phyloP scores from a whole-genome alignment of 2,329 filamentous ascomycete species.

The Fusarium secorum region DNA sequence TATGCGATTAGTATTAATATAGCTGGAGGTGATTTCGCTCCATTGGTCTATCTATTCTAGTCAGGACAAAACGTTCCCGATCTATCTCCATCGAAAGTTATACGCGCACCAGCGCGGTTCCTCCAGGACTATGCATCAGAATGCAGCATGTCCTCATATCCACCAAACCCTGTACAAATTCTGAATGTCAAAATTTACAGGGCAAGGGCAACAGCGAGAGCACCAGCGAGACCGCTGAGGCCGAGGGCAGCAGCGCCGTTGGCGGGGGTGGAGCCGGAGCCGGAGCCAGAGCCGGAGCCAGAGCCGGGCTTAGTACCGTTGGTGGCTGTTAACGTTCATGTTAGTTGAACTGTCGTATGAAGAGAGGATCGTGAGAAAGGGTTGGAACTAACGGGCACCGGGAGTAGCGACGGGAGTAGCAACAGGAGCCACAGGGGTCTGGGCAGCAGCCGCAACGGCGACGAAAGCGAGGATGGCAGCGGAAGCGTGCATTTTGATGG shows the following conservation, averaged over 20 bases:
- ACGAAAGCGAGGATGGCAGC: conserved; percentile 40
- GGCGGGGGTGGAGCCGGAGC: conserved; percentile 8
- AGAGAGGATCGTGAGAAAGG: conserved; percentile 10
- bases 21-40: conserved; percentile 32
- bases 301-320: conserved; percentile 31
- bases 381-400: conserved; percentile 27
- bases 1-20: conserved; percentile 43
- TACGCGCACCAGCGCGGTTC: conserved; percentile 35
- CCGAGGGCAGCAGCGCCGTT: conserved; percentile 34
- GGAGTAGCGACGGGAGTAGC: conserved; percentile 29
- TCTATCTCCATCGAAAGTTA: conserved; percentile 37
- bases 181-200: conserved; percentile 30
- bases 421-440: conserved; percentile 31
- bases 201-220: conserved; percentile 35
- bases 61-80: conserved; percentile 24
- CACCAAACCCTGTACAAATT: conserved; percentile 5
- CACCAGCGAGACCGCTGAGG: conserved; percentile 36
- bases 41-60: conserved; percentile 34
- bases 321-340: conserved; percentile 14
- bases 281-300: conserved; percentile 13
- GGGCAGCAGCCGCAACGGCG: conserved; percentile 35
- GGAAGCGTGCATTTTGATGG: conserved; percentile 39
- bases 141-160: conserved; percentile 12
- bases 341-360: conserved; percentile 8
- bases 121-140: conserved; percentile 17